These are phyloP conservation scores for Leccinum rimulosum DNA, from an alignment of 768 basidiomycete genomes.

Conservation along the genomic window DNA sequence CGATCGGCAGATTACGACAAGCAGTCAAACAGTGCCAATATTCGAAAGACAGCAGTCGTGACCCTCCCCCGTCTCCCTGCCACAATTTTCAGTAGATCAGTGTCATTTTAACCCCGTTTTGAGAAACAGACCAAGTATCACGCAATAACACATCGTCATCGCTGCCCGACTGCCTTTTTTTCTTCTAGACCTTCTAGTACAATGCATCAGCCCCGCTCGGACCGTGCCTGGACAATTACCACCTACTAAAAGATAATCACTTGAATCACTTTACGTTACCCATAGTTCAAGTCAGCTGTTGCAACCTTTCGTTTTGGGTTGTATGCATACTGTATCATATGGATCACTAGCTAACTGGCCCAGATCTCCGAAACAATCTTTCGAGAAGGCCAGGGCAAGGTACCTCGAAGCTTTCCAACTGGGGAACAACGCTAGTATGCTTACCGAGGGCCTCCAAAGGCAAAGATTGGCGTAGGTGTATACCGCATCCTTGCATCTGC, in stretches of 20 bases:
- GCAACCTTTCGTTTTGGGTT: not conserved
- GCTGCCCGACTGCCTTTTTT: not conserved
- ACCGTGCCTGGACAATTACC: slow-evolving; percentile 3
- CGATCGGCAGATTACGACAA: slow-evolving; percentile 11
- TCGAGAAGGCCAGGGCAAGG: slow-evolving; percentile 3
- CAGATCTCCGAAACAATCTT: not conserved
- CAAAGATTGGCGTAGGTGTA: slow-evolving; percentile 16
- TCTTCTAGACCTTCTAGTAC: not conserved
- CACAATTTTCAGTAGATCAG: not conserved
- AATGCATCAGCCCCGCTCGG: not conserved
- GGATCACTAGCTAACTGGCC: not conserved
- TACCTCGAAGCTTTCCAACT: not conserved
- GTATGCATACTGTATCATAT: not conserved
- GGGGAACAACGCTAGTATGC: not conserved
- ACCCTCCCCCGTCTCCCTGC: not conserved
- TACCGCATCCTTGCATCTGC: slow-evolving; percentile 1
- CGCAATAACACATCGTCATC: not conserved
- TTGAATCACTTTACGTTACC: slow-evolving; percentile 5
- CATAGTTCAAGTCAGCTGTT: not conserved
- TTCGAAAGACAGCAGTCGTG: not conserved
- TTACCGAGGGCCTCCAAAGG: slow-evolving; percentile 4
- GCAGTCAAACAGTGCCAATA: not conserved
- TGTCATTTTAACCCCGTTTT: slow-evolving; percentile 1
- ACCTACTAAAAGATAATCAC: not conserved
- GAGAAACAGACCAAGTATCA: not conserved